phyloP scores from a whole-genome alignment of 179 eudicot species.

The Silene vulgaris region DNA sequence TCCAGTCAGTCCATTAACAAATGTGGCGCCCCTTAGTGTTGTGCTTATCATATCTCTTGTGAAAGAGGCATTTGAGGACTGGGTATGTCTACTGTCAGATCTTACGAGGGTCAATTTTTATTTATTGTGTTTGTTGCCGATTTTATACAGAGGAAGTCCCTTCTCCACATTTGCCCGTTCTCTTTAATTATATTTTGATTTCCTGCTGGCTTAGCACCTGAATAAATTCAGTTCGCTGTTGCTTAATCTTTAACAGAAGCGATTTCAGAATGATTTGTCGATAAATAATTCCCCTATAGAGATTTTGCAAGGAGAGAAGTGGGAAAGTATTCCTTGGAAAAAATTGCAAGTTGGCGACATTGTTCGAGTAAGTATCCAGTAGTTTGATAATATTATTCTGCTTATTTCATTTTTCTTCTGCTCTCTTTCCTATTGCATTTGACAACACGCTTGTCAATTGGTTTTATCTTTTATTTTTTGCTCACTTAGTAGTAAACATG shows the following conservation, averaged over 20 bases:
- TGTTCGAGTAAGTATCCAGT: slow-evolving; percentile 57
- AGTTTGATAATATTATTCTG: slow-evolving; percentile 10
- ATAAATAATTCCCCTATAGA: slow-evolving; percentile 74
- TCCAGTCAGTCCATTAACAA: slow-evolving; percentile 94
- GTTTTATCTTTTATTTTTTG: slow-evolving; percentile 1
- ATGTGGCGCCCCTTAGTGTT: slow-evolving; percentile 76
- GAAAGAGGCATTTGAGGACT: slow-evolving; percentile 98
- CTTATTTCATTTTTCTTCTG: not conserved
- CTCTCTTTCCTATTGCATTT: not conserved
- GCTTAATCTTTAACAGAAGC: slow-evolving; percentile 58
- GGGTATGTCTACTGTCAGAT: slow-evolving; percentile 56
- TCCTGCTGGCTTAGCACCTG: slow-evolving; percentile 14
- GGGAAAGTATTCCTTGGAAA: slow-evolving; percentile 79
- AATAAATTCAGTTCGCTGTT: slow-evolving; percentile 13
- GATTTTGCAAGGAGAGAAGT: slow-evolving; percentile 56
- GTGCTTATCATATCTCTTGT: slow-evolving; percentile 91
- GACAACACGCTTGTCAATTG: not conserved
- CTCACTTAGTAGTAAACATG: not conserved
- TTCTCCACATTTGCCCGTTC: not conserved
- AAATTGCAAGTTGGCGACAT: slow-evolving; percentile 89
- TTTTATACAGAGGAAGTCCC: not conserved
- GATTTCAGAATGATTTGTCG: slow-evolving; percentile 82
- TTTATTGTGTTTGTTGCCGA: not conserved
- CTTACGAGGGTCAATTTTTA: slow-evolving; percentile 10
- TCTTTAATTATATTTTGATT: not conserved